Evolutionary conservation across 257 asterid genomes (phyloP), one percentile per base, ranked within the genome.

Genomic region (Echium plantagineum): DNA sequence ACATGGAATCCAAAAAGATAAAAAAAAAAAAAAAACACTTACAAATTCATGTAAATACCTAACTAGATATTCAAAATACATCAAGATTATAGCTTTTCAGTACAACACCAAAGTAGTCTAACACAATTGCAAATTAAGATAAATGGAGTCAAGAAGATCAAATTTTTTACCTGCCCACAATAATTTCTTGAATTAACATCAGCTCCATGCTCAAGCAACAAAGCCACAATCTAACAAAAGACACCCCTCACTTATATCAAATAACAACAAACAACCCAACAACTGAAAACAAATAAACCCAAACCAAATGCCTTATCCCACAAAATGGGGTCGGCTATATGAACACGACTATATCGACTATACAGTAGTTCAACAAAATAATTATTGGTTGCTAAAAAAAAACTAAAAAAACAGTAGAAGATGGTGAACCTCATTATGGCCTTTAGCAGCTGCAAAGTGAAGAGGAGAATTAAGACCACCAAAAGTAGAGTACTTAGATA

Each of bases 391-490:
- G 54, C n/a, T 22, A 26, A 59, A 13, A 55, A 53, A 60, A 61
- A 6, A n/a, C n/a, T n/a, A n/a, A 9, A 51, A 12, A 42, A 56
- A 17, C 18, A 21, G 5, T 35, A 58, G 48, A 21, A 8, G 6
- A 15, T 38, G 15, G 38, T 6, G 18, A 19, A 93, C 98, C 91
- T 93, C 96, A 67, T 82, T 89, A 73, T 93, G 98, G 79, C 91
- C 96, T 77, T 93, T 93, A 31, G 98, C 87, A 21, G 98, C 95
- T 67, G 97, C 96, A 66, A 93, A 93, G 52, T 93, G 98, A 58
- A 93, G 98, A 63, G 98, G 98, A 26, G 98, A 89, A 62, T 93
- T 93, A 13, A 93, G 81, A 15, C 99, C 99, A 67, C 99, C 99
- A 65, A 93, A 93, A 64, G 99, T 93, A 0, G 97, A 93, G 77